Conservation (phyloP, 345 rosid genomes). For the Anastatica hierochuntica region DNA sequence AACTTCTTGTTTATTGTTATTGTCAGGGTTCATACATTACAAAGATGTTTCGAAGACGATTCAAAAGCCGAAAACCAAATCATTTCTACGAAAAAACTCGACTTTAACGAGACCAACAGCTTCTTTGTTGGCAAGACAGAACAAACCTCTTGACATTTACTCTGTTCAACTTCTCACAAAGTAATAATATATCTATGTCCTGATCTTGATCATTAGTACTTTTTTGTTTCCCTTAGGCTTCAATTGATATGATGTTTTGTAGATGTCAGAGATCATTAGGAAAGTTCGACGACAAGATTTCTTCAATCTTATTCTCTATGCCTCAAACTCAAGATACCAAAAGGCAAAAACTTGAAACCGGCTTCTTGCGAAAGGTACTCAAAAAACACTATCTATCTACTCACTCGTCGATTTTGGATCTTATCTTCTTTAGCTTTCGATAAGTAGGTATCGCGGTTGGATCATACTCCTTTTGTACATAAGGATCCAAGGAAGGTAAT, state of each 20-base stretch:
- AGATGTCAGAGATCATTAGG: conserved; percentile 36
- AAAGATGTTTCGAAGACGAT: conserved; percentile 12
- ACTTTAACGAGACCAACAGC: conserved; percentile 80
- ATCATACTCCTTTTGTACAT: conserved; percentile 46
- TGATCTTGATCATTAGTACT: background rate
- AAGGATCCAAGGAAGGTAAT: conserved; percentile 33
- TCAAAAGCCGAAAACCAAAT: conserved; percentile 18
- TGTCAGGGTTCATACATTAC: conserved; percentile 22
- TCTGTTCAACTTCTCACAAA: conserved; percentile 34
- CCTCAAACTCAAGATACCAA: conserved; percentile 43
- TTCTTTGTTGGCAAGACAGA: conserved; percentile 73
- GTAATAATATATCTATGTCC: conserved; percentile 14
- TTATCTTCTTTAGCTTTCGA: background rate
- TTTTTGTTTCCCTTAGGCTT: background rate
- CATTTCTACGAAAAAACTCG: conserved; percentile 32
- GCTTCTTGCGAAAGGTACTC: conserved; percentile 53
- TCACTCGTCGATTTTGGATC: background rate
- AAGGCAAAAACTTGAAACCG: conserved; percentile 79
- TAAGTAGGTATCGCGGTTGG: conserved; percentile 49
- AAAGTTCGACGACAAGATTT: conserved; percentile 29
- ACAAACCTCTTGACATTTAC: conserved; percentile 30
- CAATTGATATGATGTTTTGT: background rate
- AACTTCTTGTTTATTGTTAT: background rate
- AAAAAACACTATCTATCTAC: background rate
- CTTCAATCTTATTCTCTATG: conserved; percentile 26